Conservation (phyloP, 2,329 filamentous ascomycete species). For the Paecilomyces variotii region DNA sequence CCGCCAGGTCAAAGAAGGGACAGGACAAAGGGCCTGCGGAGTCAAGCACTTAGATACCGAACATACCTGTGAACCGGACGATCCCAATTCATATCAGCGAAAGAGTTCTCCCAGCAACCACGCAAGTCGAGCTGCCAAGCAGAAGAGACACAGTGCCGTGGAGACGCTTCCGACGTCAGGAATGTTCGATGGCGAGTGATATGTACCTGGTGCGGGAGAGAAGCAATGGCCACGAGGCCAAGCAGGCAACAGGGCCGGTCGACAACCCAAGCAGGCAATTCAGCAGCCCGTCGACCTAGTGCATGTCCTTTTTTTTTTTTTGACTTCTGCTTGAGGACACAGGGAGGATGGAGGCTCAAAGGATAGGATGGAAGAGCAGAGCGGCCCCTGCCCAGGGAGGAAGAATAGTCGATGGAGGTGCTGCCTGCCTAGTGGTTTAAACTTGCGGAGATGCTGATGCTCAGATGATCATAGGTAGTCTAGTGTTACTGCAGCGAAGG, state of each 20-base stretch:
- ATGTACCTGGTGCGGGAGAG: slow-evolving; percentile 14
- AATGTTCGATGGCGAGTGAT: slow-evolving; percentile 20
- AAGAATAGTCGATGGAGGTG: slow-evolving; percentile 11
- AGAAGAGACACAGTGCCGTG: slow-evolving; percentile 18
- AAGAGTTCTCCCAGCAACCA: slow-evolving; percentile 28
- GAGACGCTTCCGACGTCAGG: slow-evolving; percentile 16
- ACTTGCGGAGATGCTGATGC: not conserved
- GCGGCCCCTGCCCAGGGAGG: slow-evolving; percentile 4
- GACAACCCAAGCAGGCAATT: not conserved
- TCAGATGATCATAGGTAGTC: not conserved
- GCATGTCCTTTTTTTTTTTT: slow-evolving; percentile 1
- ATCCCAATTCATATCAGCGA: slow-evolving; percentile 42
- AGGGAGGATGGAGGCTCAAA: slow-evolving; percentile 1
- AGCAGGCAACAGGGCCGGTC: slow-evolving; percentile 10
- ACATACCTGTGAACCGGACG: slow-evolving; percentile 39
- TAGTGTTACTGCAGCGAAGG: not conserved
- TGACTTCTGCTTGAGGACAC: not conserved
- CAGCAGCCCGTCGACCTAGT: slow-evolving; percentile 2
- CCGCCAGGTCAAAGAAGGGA: not conserved
- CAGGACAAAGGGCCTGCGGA: not conserved
- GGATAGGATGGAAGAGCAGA: not conserved
- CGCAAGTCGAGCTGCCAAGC: slow-evolving; percentile 28
- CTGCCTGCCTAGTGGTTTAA: slow-evolving; percentile 11
- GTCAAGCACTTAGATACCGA: not conserved
- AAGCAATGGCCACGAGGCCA: slow-evolving; percentile 17